phyloP scores from a whole-genome alignment of 2,329 filamentous ascomycete species.

The Ilyonectria mors-panacis region DNA sequence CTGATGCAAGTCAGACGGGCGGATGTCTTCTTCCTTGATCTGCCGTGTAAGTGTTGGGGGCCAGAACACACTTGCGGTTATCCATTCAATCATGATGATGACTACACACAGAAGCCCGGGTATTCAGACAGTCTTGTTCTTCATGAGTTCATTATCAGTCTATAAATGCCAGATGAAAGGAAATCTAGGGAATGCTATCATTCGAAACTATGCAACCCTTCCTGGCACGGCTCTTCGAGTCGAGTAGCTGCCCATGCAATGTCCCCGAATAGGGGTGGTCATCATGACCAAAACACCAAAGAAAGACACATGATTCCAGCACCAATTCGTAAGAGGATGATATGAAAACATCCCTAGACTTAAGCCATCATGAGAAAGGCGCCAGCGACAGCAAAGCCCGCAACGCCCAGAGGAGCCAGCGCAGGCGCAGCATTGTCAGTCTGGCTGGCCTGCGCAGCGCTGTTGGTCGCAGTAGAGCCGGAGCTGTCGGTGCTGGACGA shows the following conservation, averaged over 20 bases:
- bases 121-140: not conserved
- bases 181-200: not conserved
- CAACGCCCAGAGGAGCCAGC: slow-evolving; percentile 36
- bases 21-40: too few relatives aligned
- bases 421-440: slow-evolving; percentile 38
- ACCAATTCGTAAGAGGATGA: not conserved
- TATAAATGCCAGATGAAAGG: not conserved
- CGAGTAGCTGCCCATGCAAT: too few relatives aligned
- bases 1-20: too few relatives aligned
- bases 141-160: not conserved
- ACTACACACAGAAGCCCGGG: not conserved
- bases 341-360: not conserved
- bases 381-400: slow-evolving; percentile 35
- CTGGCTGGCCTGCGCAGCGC: slow-evolving; percentile 30
- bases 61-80: too few relatives aligned
- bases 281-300: not conserved
- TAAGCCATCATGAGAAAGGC: slow-evolving; percentile 42
- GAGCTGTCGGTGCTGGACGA: not conserved
- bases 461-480: slow-evolving; percentile 26
- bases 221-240: not conserved
- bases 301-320: not conserved
- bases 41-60: too few relatives aligned
- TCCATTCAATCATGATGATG: not conserved
- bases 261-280: not conserved
- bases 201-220: not conserved